Base-by-base conservation (phyloP, 2,329 filamentous ascomycete species). In the Thermochaetoides dissita region DNA sequence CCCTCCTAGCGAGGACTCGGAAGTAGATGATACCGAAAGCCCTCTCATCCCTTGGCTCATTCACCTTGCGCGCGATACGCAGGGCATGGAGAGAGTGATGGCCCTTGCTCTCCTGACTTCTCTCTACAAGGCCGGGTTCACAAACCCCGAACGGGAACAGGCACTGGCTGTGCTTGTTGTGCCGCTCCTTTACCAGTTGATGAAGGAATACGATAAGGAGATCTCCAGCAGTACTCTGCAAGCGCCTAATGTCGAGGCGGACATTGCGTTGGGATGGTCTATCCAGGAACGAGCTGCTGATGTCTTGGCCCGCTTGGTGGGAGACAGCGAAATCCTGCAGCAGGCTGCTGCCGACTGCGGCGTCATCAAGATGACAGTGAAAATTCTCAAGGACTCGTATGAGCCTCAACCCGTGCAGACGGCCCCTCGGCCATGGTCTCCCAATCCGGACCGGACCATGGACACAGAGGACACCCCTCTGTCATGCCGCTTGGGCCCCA, bases 251-350 rank as follows among this genome's bases (percentile, higher is more conserved):
- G 54, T 63, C 10, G 62, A 64, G 31, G 53, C 61, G 10, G 52
- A 59, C 30, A 60, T 56, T 30, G 61, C 65, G 9, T 53, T 62
- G 9, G 63, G 65, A 17, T 68, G 73, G 52, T 59, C 63, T 7
- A 67, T 86, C 9, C 68, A 78, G 42, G 84, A 89, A 57, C 75
- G 76, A 47, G 78, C 83, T 2, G 84, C 88, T 7, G 71, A 76
- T 1, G 73, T 93, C 8, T 67, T 96, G 42, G 84, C 86, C 10
- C 76, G 79, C 37, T 68, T 96, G 34, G 77, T 94, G 11, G 76
- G 78, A 28, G 84, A 91, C 54, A 86, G 80, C 57, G 76, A 82
- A 46, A 71, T 75, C 45, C 68, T 96, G 41, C 89, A 96, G 60
- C 83, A 80, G 53, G 79, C 85, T 33, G 86, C 87, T 0, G 81